Conservation (phyloP, 352 stramenopile genomes). For the Globisporangium orthogonon region DNA sequence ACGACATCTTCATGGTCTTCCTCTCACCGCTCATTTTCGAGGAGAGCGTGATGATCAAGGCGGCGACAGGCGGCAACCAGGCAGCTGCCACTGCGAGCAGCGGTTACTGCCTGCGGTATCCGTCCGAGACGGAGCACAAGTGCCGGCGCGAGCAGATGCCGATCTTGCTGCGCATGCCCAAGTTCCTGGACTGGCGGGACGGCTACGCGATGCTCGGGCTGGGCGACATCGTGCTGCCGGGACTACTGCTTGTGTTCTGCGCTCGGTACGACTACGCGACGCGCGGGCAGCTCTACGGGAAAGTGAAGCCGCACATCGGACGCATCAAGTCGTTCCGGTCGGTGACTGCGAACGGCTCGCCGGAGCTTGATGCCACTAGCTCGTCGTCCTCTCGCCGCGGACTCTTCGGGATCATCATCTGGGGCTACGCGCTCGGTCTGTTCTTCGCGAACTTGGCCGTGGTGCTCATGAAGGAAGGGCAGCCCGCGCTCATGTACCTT, state of each 20-base stretch:
- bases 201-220: constrained; percentile 92
- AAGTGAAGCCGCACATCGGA: constrained; percentile 38
- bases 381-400: constrained; percentile 30
- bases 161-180: constrained; percentile 93
- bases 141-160: constrained; percentile 86
- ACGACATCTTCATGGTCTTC: constrained; percentile 97
- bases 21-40: constrained; percentile 88
- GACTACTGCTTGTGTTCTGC: constrained; percentile 93
- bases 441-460: constrained; percentile 93
- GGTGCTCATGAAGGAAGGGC: constrained; percentile 87
- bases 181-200: constrained; percentile 90
- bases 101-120: constrained; percentile 73
- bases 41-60: constrained; percentile 94
- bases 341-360: constrained; percentile 7
- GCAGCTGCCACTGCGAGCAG: constrained; percentile 27
- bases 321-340: constrained; percentile 32
- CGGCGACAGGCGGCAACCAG: constrained; percentile 83
- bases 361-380: constrained; percentile 36
- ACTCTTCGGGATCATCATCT: constrained; percentile 79
- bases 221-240: constrained; percentile 95
- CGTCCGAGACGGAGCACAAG: constrained; percentile 45
- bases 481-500: constrained; percentile 96
- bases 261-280: constrained; percentile 91
- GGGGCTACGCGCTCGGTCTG: constrained; percentile 92
- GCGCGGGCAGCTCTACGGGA: constrained; percentile 57